A percentile compares a stretch with the other conserved stretches of the same genome.
These are phyloP conservation scores for Aspergillus biplanus DNA, from an alignment of 495 filamentous ascomycete species.

Conservation along the genomic window DNA sequence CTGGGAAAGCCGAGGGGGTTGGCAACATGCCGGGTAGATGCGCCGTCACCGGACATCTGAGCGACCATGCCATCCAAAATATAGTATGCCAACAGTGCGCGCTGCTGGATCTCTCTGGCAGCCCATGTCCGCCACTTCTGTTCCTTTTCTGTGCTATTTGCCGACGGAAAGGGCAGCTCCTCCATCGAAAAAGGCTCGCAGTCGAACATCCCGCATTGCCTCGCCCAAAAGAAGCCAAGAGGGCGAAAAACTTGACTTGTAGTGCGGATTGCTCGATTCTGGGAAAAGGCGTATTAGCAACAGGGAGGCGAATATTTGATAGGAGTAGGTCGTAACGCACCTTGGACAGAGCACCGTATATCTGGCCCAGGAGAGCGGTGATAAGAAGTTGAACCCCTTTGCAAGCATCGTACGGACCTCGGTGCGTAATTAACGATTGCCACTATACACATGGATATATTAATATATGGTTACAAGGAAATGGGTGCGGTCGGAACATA, in stretches of 20 bases:
- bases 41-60: slow-evolving; percentile 49
- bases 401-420: slow-evolving; percentile 50
- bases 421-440: slow-evolving; percentile 52
- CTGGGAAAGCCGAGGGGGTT: slow-evolving; percentile 47
- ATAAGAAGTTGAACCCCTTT: slow-evolving; percentile 52
- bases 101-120: slow-evolving; percentile 51
- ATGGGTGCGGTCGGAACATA: slow-evolving; percentile 17
- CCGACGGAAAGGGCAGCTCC: slow-evolving; percentile 38
- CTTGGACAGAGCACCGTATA: slow-evolving; percentile 52
- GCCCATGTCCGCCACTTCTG: slow-evolving; percentile 50
- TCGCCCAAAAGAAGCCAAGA: slow-evolving; percentile 53
- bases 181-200: slow-evolving; percentile 42
- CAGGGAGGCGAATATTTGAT: not conserved
- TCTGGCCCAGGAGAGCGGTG: slow-evolving; percentile 49
- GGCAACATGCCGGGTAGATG: slow-evolving; percentile 47
- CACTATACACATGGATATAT: slow-evolving; percentile 31
- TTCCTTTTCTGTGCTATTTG: slow-evolving; percentile 41
- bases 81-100: slow-evolving; percentile 51
- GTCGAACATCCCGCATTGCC: slow-evolving; percentile 51
- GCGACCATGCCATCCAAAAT: slow-evolving; percentile 52
- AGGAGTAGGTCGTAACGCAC: slow-evolving; percentile 15
- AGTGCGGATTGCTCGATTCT: slow-evolving; percentile 48
- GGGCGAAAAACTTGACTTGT: slow-evolving; percentile 54
- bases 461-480: not conserved
- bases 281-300: not conserved